Base-by-base conservation (phyloP, 2,329 filamentous ascomycete genomes). In the Penicillium olsonii region DNA sequence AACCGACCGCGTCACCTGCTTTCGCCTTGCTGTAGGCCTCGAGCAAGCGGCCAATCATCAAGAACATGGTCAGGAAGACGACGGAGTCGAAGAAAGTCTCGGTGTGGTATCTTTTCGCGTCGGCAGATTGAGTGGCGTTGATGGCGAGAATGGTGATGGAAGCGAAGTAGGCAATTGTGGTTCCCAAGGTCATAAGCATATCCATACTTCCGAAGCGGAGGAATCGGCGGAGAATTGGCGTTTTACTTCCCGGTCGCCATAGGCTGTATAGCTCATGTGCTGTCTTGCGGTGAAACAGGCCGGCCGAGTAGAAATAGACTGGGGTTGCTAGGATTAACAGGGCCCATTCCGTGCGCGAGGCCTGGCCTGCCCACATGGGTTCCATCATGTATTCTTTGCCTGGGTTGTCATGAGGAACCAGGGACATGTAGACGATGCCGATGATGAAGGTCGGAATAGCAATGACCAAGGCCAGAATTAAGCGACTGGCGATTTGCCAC, bases 131-230 rank as follows among this genome's bases (percentile, higher is more conserved):
- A 3, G 17, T 40, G 3, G 71, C 68, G 45, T 69, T 81, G 5
- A 83, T 82, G 46, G 88, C 84, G 67, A 96, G 79, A 58, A 94
- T 84, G 17, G 84, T 85, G 19, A 95, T 74, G 0, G 90, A 95
- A 0, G 89, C 85, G 55, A 94, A 75, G 68, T 95, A 96, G 2
- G 92, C 91, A 55, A 96, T 90, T 2, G 84, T 87, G 0, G 92
- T 95, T 4, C 90, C 92, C 3, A 95, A 78, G 5, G 87, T 92
- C 71, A 96, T 91, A 52, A 96, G 81, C 75, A 94, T 87, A 66
- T 95, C 94, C 91, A 96, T 96, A 74, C 90, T 95, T 12, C 91
- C 91, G 63, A 96, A 96, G 14, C 87, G 84, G 68, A 90, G 90
- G 65, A 96, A 91, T 18, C 33, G 15, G 3, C 33, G 81, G 8